Percentiles rank a stretch among this genome's conserved stretches.
phyloP scores from a whole-genome alignment of 805 yeast species.

The Saturnispora zaruensis region DNA sequence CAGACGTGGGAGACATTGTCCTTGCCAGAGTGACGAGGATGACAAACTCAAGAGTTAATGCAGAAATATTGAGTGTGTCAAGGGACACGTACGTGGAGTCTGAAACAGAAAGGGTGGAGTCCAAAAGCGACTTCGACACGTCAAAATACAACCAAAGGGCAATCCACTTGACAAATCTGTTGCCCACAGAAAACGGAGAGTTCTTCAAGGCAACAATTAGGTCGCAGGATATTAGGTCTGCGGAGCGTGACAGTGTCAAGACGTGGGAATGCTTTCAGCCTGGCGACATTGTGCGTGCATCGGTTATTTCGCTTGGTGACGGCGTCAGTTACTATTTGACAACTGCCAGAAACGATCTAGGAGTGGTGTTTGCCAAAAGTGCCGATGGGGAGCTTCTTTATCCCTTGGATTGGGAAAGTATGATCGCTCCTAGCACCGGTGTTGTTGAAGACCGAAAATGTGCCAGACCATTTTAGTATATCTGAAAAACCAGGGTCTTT shows the following conservation, averaged over 20 bases:
- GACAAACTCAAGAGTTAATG: slow-evolving; percentile 59
- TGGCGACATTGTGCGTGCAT: slow-evolving; percentile 86
- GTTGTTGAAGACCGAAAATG: slow-evolving; percentile 73
- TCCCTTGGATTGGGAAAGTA: slow-evolving; percentile 93
- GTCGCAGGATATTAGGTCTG: slow-evolving; percentile 80
- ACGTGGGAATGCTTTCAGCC: slow-evolving; percentile 75
- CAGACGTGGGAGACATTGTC: slow-evolving; percentile 79
- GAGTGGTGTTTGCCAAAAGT: slow-evolving; percentile 82
- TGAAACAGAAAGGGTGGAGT: slow-evolving; percentile 6
- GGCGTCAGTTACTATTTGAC: slow-evolving; percentile 84
- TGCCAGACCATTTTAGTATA: slow-evolving; percentile 66
- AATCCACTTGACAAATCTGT: slow-evolving; percentile 27
- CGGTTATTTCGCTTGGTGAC: slow-evolving; percentile 82
- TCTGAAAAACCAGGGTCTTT: no score
- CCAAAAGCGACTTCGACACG: slow-evolving; percentile 4
- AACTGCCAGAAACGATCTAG: slow-evolving; percentile 85
- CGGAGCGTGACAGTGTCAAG: slow-evolving; percentile 83
- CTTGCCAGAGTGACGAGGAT: slow-evolving; percentile 65
- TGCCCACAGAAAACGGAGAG: slow-evolving; percentile 73
- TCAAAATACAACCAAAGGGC: slow-evolving; percentile 6
- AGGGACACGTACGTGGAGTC: slow-evolving; percentile 3
- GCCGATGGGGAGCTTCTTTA: slow-evolving; percentile 60
- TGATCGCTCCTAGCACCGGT: slow-evolving; percentile 75
- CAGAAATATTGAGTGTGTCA: slow-evolving; percentile 52
- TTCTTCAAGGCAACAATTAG: slow-evolving; percentile 81